A percentile compares a stretch with the other conserved stretches of the same genome.
These are phyloP conservation scores for Phaffia tasmanica DNA, from an alignment of 768 basidiomycete species.

Conservation along the genomic window DNA sequence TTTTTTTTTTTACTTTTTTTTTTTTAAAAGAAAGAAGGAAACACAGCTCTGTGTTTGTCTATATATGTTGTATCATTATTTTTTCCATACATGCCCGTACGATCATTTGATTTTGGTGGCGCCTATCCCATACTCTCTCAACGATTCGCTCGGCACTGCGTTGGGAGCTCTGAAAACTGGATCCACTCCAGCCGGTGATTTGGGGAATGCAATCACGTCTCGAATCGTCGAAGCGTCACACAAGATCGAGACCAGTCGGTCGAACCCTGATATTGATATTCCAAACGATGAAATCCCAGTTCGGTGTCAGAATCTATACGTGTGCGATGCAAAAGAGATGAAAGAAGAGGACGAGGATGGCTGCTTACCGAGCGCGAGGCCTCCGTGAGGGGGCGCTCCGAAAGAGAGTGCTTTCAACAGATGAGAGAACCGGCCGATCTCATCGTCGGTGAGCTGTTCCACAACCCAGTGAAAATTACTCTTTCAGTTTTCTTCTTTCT, in stretches of 20 bases:
- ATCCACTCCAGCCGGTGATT: slow-evolving; percentile 68
- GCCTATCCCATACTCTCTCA: slow-evolving; percentile 33
- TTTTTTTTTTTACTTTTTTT: too few species aligned
- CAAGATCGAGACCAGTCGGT: slow-evolving; percentile 81
- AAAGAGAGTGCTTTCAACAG: slow-evolving; percentile 73
- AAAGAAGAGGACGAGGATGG: slow-evolving; percentile 29
- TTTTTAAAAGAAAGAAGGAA: too few species aligned
- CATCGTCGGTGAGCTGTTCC: slow-evolving; percentile 56
- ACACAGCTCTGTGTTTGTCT: too few species aligned
- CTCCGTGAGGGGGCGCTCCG: slow-evolving; percentile 92
- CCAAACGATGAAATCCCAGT: slow-evolving; percentile 14
- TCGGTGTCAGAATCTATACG: background rate
- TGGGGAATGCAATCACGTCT: slow-evolving; percentile 95
- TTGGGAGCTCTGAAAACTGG: slow-evolving; percentile 82
- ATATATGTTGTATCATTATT: too few species aligned
- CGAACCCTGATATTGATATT: slow-evolving; percentile 57
- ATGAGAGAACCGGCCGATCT: slow-evolving; percentile 67
- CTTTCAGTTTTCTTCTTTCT: too few species aligned
- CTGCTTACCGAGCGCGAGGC: slow-evolving; percentile 67
- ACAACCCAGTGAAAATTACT: background rate
- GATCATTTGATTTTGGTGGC: background rate
- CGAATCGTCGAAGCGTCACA: slow-evolving; percentile 78
- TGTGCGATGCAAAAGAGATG: background rate
- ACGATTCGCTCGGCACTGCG: slow-evolving; percentile 28
- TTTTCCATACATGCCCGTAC: too few species aligned